Percentiles rank a stretch among this genome's conserved stretches.
Conservation (phyloP, 129 eudicot species). For the Erigeron canadensis region DNA sequence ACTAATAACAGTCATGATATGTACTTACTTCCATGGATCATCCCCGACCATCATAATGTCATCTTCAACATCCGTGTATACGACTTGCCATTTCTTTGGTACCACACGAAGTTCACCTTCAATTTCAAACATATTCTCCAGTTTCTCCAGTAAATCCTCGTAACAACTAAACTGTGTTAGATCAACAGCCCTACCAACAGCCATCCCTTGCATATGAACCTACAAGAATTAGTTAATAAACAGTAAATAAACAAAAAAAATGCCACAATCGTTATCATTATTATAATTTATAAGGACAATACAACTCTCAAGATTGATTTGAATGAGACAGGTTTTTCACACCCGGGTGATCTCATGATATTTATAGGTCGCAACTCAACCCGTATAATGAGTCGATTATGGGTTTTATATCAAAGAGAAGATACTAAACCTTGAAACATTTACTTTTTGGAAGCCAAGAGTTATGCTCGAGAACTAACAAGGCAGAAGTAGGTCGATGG, state of each 20-base stretch:
- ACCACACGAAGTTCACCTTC: conserved; percentile 70
- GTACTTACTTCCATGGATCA: conserved; percentile 96
- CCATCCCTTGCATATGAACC: conserved; percentile 99
- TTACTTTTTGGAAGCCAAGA: no score
- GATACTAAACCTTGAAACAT: no score
- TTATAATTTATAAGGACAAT: neutral
- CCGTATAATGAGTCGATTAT: no score
- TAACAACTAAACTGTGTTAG: conserved; percentile 62
- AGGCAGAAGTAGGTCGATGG: no score
- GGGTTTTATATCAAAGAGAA: no score
- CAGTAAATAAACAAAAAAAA: conserved; percentile 2
- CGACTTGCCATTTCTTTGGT: conserved; percentile 85
- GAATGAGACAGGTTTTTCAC: no score
- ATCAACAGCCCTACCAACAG: conserved; percentile 97
- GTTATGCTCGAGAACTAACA: no score
- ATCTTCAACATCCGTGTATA: conserved; percentile 87
- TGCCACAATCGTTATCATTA: neutral
- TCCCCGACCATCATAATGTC: conserved; percentile 99
- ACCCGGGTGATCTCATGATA: no score
- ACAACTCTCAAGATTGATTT: no score
- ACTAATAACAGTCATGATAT: conserved; percentile 5
- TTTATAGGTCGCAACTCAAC: no score
- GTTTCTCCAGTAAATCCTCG: conserved; percentile 68
- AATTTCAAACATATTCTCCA: conserved; percentile 88
- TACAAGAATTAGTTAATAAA: conserved; percentile 25